Percentiles rank a stretch among this genome's conserved stretches.
phyloP scores from a whole-genome alignment of 2,329 filamentous ascomycete species.

The Ceratocystis harringtonii region DNA sequence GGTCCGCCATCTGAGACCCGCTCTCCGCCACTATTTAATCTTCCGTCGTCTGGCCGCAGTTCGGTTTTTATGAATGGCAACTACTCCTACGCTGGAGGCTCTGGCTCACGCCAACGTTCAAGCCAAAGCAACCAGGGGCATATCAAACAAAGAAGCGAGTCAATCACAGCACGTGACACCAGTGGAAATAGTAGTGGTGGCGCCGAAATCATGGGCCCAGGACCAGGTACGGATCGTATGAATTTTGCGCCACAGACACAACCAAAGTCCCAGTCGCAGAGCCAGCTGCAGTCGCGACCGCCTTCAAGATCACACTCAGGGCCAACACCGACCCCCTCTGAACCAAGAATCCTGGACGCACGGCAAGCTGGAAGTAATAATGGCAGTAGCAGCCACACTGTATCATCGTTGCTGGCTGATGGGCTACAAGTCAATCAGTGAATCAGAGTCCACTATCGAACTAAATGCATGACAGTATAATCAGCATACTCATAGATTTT shows the following conservation, averaged over 20 bases:
- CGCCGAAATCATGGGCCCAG: constrained; percentile 1
- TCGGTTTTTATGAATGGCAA: constrained; percentile 22
- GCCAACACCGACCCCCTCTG: not conserved
- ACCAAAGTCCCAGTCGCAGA: not conserved
- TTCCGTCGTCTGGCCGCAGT: constrained; percentile 1
- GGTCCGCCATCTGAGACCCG: constrained; percentile 34
- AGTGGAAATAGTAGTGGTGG: not conserved
- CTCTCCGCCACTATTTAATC: constrained; percentile 13
- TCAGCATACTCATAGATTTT: not conserved
- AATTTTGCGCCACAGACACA: constrained; percentile 9
- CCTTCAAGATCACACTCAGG: not conserved
- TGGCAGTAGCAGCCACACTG: constrained; percentile 24
- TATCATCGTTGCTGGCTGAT: constrained; percentile 32
- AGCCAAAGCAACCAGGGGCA: constrained; percentile 48
- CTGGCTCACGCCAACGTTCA: constrained; percentile 37
- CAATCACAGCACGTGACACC: not conserved
- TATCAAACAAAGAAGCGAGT: constrained; percentile 2
- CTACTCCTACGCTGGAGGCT: constrained; percentile 30
- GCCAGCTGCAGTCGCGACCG: not conserved
- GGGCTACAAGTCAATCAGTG: constrained; percentile 22
- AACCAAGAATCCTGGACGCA: not conserved
- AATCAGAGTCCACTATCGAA: not conserved
- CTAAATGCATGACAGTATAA: not conserved
- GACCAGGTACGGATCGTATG: not conserved
- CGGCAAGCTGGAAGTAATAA: constrained; percentile 10